phyloP scores from a whole-genome alignment of 176 grass and related monocot genomes.

The Zoysia japonica region DNA sequence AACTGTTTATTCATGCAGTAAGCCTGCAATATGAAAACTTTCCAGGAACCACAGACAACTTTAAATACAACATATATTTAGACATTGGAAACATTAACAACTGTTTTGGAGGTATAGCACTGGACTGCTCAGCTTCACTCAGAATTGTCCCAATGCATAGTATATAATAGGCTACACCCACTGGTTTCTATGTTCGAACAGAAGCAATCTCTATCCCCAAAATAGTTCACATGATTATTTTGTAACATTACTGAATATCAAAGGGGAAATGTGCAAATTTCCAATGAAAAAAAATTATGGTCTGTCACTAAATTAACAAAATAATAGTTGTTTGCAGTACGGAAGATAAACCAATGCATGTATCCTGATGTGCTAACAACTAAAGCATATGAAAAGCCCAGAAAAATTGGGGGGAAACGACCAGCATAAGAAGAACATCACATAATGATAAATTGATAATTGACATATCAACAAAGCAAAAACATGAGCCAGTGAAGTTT shows the following conservation, averaged over 20 bases:
- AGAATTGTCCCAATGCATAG: not conserved
- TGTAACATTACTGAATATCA: not conserved
- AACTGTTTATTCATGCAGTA: not conserved
- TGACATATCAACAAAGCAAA: constrained; percentile 17
- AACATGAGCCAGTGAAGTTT: not conserved
- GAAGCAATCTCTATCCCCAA: not conserved
- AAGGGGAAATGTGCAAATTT: not conserved
- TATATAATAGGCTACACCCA: constrained; percentile 4
- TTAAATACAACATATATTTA: not conserved
- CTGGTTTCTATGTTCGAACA: not conserved
- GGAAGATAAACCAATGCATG: constrained; percentile 12
- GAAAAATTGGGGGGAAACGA: constrained; percentile 13
- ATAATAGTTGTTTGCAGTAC: not conserved
- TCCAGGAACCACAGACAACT: not conserved
- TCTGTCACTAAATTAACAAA: constrained; percentile 4
- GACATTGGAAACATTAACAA: not conserved
- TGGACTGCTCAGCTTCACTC: not conserved
- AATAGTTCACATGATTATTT: not conserved
- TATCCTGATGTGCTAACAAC: not conserved
- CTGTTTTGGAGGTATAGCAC: not conserved
- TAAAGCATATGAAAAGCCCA: not conserved
- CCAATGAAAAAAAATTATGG: not conserved
- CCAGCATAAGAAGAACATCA: not conserved
- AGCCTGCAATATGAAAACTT: not conserved
- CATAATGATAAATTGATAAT: not conserved